Evolutionary conservation across 2,329 filamentous ascomycete species (phyloP), one percentile per base, ranked within the genome.

Genomic region (Xylariaceae sp.): DNA sequence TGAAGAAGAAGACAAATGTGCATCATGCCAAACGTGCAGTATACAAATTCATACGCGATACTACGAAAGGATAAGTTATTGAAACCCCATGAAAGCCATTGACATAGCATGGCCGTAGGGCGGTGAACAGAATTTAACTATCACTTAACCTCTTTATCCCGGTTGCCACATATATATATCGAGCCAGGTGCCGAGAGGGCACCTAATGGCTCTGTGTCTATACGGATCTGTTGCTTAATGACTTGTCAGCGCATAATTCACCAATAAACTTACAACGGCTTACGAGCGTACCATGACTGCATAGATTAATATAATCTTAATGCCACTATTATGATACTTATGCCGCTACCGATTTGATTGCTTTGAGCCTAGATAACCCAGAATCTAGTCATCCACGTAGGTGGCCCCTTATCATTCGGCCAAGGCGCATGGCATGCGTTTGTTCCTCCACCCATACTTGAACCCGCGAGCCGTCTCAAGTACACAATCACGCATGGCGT

Each of bases 341-440:
- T 33, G n/a, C 15, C 32, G 40, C 15, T 46, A 36, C 44, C 50
- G 40, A 46, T 50, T 46, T n/a, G 29, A 15, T 3, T 45, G 40
- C 42, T 50, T 46, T n/a, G 29, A 15, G 2, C 37, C 13, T 21
- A 41, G n/a, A n/a, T n/a, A n/a, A n/a, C n/a, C n/a, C 23, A 26
- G 27, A 13, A 20, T 37, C 42, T 21, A 37, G 18, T 20, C 24
- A 27, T 35, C 9, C 16, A 21, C 26, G 15, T 16, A 20, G 39
- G 24, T 36, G 27, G 10, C 37, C 30, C 35, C 20, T 20, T 46
- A 11, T 45, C 23, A 24, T 10, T n/a, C 18, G 35, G 40, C 29
- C 40, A 50, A 39, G 39, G 30, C 33, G 11, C 16, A 39, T 39
- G 6, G 10, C 36, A 39, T 39, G 36, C 6, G 36, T 16, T 16